Evolutionary conservation across 2,329 filamentous ascomycete genomes (phyloP), one percentile per base, ranked within the genome.

Genomic region (Alternaria conjuncta): DNA sequence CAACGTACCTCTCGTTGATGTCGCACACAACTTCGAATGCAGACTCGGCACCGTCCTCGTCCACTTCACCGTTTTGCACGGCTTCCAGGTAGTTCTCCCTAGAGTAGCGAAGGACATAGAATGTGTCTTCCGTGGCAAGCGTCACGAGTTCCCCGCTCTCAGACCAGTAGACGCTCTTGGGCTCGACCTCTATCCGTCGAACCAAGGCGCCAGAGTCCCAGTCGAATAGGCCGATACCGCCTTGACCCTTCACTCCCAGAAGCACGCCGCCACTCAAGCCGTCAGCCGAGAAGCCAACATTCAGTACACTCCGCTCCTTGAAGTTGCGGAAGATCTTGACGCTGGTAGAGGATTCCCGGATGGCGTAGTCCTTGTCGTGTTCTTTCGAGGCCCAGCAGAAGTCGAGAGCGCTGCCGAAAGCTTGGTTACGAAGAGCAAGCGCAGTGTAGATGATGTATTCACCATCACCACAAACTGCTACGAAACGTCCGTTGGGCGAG

Each of bases 371-470:
- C 80, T 97, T 98, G 83, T 93, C 97, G 82, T 97, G 97, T 62
- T 97, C 95, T 82, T 97, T 97, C 47, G 92, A 93, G 0, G 92
- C 95, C 96, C 96, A 99, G 11, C 92, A 94, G 79, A 99, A 99
- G 82, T 99, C 96, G 56, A 98, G 84, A 7, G 95, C 96, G 44
- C 93, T 94, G 21, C 96, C 96, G 75, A 99, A 99, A 4, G 94
- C 94, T 84, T 98, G 97, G 83, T 99, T 98, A 78, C 96, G 90
- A 88, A 96, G 97, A 4, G 95, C 95, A 62, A 98, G 87, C 60
- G 96, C 94, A 26, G 96, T 98, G 84, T 98, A 98, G 75, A 98
- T 97, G 79, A 98, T 98, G 83, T 97, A 99, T 82, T 99, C 96
- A 66, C 96, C 96, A 78, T 99, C 96, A 70, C 96, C 96, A 70